A percentile compares a stretch with the other conserved stretches of the same genome.
Conservation (phyloP, 768 basidiomycete genomes). For the Suillus alpinus region DNA sequence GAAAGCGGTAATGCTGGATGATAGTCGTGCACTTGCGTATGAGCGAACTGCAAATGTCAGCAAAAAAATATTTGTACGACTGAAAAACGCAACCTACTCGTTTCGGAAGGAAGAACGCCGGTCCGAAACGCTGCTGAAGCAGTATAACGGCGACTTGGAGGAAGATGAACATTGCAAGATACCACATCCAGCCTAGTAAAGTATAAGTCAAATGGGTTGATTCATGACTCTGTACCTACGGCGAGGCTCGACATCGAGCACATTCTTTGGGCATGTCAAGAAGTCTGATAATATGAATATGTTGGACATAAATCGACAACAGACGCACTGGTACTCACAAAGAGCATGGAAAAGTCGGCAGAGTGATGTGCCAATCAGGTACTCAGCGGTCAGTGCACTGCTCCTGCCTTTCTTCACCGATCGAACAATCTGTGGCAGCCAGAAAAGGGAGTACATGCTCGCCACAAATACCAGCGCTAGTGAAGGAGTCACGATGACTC, state of each 20-base stretch:
- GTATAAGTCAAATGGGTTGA: neutral
- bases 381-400: slow-evolving; percentile 66
- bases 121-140: slow-evolving; percentile 74
- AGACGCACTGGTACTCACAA: slow-evolving; percentile 50
- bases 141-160: slow-evolving; percentile 61
- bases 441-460: slow-evolving; percentile 73
- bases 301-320: neutral
- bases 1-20: slow-evolving; percentile 68
- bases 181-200: slow-evolving; percentile 60
- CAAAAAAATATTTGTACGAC: neutral
- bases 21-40: slow-evolving; percentile 72
- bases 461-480: slow-evolving; percentile 66
- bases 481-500: slow-evolving; percentile 66
- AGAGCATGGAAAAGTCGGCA: slow-evolving; percentile 69
- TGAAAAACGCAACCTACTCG: slow-evolving; percentile 41
- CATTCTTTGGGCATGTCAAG: slow-evolving; percentile 79
- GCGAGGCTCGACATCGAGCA: slow-evolving; percentile 75
- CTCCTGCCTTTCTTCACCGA: slow-evolving; percentile 68
- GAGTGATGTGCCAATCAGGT: slow-evolving; percentile 73
- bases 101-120: slow-evolving; percentile 79
- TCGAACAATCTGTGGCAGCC: slow-evolving; percentile 83
- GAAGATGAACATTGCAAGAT: slow-evolving; percentile 56
- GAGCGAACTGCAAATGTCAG: slow-evolving; percentile 45
- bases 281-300: slow-evolving; percentile 54
- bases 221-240: slow-evolving; percentile 40